Evolutionary conservation across 768 basidiomycete species (phyloP), one percentile per base, ranked within the genome.

Genomic region (Tulasnella sp.): DNA sequence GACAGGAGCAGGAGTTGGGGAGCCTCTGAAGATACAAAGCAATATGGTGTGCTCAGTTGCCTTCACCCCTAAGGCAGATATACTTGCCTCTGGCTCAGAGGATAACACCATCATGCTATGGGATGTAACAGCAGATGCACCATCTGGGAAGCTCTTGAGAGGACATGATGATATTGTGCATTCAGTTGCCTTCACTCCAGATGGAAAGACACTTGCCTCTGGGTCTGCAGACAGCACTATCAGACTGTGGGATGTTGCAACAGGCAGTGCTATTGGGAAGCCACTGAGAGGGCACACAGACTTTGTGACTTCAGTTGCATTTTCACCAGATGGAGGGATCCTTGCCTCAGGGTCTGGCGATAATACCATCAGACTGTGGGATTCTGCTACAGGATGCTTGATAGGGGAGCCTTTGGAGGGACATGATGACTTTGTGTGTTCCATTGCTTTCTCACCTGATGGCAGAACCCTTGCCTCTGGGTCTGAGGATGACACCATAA

Each of bases 171-270:
- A 46, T 52, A 3, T 3, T n/a, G 68, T 80, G 16, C 36, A 48
- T 14, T 77, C 76, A 6, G 80, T 80, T 10, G 76, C 76, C 21
- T 80, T 80, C 48, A 48, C 80, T 9, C 80, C 80, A 10, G 76
- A 80, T 71, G 76, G 76, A 2, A 16, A n/a, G 21, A 39, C 34
- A 8, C 44, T 80, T 18, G 79, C 56, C 24, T 80, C 79, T 21
- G 76, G 56, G 58, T 80, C 80, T 8, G 21, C 34, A 34, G 80
- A 80, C 71, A 27, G 40, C 2, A 46, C 80, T 18, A 39, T 80
- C 39, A 24, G 77, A 16, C 46, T 46, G 14, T 46, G 46, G 46
- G 19, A 46, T 46, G 46, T 19, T 46, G 46, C 12, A 4, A 16
- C 46, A 3, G 19, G 46, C 7, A 3, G 2, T 14, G 8, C 19